Evolutionary conservation across 2,329 filamentous ascomycete species (phyloP).

Genomic region (Penicillium frequentans): DNA sequence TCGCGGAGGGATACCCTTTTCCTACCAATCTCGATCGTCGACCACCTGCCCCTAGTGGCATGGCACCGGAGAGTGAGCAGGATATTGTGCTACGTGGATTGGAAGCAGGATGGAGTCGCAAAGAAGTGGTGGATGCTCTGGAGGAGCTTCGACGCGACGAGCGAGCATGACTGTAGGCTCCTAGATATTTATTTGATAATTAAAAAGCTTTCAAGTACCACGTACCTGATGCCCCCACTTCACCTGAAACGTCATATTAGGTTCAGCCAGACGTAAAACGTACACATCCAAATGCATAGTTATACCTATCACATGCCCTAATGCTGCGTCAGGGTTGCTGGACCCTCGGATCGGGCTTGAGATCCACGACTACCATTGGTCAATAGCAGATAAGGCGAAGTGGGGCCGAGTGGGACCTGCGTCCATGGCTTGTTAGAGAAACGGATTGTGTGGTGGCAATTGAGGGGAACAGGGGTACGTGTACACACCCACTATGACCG

Average conservation of each 20-base stretch:
- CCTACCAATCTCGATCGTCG: conserved; percentile 62
- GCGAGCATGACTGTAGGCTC: background rate
- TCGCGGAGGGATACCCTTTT: conserved; percentile 62
- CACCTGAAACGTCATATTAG: too few relatives aligned
- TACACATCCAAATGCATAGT: too few relatives aligned
- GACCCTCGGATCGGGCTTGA: background rate
- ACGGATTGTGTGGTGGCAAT: background rate
- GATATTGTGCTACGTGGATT: conserved; percentile 51
- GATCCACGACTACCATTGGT: background rate
- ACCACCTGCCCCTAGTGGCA: conserved; percentile 56
- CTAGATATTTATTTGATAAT: too few relatives aligned
- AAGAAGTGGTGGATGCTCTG: conserved; percentile 45
- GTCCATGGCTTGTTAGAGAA: conserved; percentile 7
- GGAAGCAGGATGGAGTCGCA: conserved; percentile 40
- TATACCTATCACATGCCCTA: too few relatives aligned
- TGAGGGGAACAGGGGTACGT: background rate
- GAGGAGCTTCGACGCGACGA: conserved; percentile 39
- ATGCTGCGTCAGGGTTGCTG: background rate
- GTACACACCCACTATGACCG: background rate
- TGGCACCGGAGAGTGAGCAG: conserved; percentile 63
- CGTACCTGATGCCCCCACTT: too few relatives aligned
- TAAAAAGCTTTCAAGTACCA: too few relatives aligned
- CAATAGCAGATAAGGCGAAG: background rate
- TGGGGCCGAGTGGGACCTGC: conserved; percentile 12
- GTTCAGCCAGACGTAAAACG: too few relatives aligned